Base-by-base conservation (phyloP, 1,284 basidiomycete genomes). In the Stygiomarasmius scandens region DNA sequence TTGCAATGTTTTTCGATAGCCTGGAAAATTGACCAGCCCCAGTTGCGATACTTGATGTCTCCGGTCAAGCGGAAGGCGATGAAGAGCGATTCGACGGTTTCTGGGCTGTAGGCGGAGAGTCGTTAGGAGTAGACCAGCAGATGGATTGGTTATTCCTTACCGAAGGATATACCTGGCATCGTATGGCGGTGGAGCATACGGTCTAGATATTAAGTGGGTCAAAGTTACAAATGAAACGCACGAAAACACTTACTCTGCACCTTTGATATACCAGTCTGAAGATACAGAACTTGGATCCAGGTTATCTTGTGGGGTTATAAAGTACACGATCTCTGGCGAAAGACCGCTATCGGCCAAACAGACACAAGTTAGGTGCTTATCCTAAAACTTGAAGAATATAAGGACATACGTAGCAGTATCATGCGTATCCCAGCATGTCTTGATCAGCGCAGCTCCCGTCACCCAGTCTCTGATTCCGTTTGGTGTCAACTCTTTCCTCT, bases 11-110 rank as follows among this genome's bases (percentile, higher is more conserved):
- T 86, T 66, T 95, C 84, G 63, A 98, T 97, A 0, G 95, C 86
- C 69, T 92, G 77, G 78, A 98, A 98, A 63, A 98, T 96, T 52
- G 80, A 69, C 95, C 96, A 97, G 19, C 93, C 95, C 69, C 87
- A 84, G 29, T 90, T 80, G 22, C 96, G 87, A 69, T 97, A 98
- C 47, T 82, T 78, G 27, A 80, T 70, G 66, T 97, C 88, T 16
- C 95, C 94, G 0, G 95, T 96, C 6, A 94, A 76, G 14, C 95
- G 85, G 74, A 81, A 91, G 0, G 93, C 96, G 55, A 96, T 77
- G 77, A 97, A 96, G 27, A 98, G 84, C 0, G 93, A 95, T 73
- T 98, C 96, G 38, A 96, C 86, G 1, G 96, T 98, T 74, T 98
- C 96, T 1, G 96, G 96, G 2, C 94, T 92, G 58, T 11, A 51